Base-by-base conservation (phyloP, 2,329 filamentous ascomycete genomes). In the Aspergillus uvarum region DNA sequence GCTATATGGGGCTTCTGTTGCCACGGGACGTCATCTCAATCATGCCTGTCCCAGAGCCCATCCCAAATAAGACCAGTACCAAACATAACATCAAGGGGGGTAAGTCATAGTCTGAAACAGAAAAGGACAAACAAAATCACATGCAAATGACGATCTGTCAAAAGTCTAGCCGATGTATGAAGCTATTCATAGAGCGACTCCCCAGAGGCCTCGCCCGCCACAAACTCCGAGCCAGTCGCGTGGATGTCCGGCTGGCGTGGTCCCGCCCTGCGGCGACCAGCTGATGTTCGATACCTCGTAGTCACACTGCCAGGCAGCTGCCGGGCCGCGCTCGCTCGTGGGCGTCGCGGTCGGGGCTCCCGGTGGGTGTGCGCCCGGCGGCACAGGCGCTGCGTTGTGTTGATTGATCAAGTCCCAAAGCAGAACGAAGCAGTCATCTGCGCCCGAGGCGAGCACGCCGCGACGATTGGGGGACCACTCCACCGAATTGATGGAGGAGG, bases 381-480 rank as follows among this genome's bases (percentile, higher is more conserved):
- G 52, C 69, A 75, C 82, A 65, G 76, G 79, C 72, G 76, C 80
- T 11, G 80, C 77, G 59, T 83, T 83, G 56, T 82, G 78, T 48
- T 83, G 83, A 69, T 90, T 94, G 65, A 97, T 83, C 10, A 99
- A 82, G 76, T 99, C 95, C 95, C 95, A 99, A 16, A 97, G 83
- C 32, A 98, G 82, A 2, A 98, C 94, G 66, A 95, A 86, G 64
- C 88, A 94, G 76, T 99, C 95, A 70, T 99, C 95, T 5, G 84
- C 95, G 35, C 95, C 95, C 0, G 92, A 96, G 16, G 94, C 94
- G 19, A 99, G 85, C 65, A 93, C 90, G 24, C 95, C 95, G 68
- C 95, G 85, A 60, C 93, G 86, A 58, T 87, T 85, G 0, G 92
- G 94, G 8, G 92, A 96, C 95, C 95, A 99, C 78, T 99, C 95